Evolutionary conservation across 1,284 basidiomycete species (phyloP), one percentile per base, ranked within the genome.

Genomic region (Pulveroboletus sp.): DNA sequence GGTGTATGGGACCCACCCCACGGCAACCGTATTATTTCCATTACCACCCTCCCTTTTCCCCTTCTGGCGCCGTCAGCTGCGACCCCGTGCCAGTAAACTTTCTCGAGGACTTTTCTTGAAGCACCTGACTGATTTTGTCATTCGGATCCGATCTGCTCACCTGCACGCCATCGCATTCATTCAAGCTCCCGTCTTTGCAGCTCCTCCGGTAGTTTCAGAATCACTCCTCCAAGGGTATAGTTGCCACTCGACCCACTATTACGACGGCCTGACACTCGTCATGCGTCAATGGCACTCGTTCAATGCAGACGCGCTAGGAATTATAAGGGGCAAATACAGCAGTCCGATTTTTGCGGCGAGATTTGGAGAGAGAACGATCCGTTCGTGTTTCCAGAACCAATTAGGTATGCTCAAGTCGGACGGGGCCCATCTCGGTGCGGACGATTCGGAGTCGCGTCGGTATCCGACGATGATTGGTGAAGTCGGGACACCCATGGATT

Each of bases 201-300:
- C 24, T 24, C 24, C 24, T 24, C 24, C 24, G 0, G 76, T 78
- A 4, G 75, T 93, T 5, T 66, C 71, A 3, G 81, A 83, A 53
- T 78, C 79, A 3, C 74, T 84, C 46, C 76, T 95, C 17, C 75
- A 78, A 44, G 86, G 87, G 0, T 84, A 96, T 3, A 87, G 83
- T 11, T 91, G 84, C 52, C 88, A 91, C 59, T 88, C 92, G 1
- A 81, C 86, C 0, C 96, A 99, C 73, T 99, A 94, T 71, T 99
- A 98, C 71, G 96, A 98, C 67, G 96, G 96, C 2, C 78, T 98
- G 44, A 91, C 89, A 9, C 79, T 91, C 21, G 76, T 92, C 33
- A 91, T 90, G 37, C 79, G 89, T 35, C 91, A 95, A 64, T 96
- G 93, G 94, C 91, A 95, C 69, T 94, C 90, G 92, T 93, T 96